Conservation (phyloP, 176 grass and related monocot species). For the Neostapfia colusana region DNA sequence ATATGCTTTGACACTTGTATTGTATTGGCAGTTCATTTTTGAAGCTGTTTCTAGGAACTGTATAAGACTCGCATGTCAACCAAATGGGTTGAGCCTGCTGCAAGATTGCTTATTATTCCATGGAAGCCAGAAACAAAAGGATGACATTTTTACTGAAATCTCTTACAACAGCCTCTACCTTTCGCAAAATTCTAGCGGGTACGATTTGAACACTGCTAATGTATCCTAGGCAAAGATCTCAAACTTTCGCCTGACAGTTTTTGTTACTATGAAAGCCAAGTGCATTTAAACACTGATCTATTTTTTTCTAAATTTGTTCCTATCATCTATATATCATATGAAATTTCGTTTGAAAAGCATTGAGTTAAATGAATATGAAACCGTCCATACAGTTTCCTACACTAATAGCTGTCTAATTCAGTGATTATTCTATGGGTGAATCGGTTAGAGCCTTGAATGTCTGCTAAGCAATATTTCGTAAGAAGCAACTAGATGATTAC, state of each 20-base stretch:
- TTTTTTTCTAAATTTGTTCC: background rate
- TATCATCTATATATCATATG: background rate
- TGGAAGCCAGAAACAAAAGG: background rate
- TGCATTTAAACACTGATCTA: no score
- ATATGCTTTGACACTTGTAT: background rate
- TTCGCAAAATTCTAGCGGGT: constrained; percentile 52
- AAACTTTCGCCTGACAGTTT: background rate
- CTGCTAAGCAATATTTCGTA: background rate
- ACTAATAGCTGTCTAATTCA: background rate
- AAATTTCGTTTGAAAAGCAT: background rate
- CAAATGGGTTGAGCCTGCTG: constrained; percentile 38
- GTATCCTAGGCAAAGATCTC: background rate
- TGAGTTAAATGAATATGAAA: background rate
- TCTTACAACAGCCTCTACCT: constrained; percentile 19
- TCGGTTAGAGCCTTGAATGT: background rate
- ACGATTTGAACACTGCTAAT: constrained; percentile 15
- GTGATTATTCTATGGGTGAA: background rate
- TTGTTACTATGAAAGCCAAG: no score
- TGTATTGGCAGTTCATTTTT: constrained; percentile 49
- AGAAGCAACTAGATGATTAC: background rate
- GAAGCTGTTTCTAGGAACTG: constrained; percentile 30
- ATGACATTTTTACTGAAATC: constrained; percentile 18
- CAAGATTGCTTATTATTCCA: constrained; percentile 38
- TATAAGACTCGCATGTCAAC: constrained; percentile 33
- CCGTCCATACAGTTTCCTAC: background rate